Evolutionary conservation across 495 filamentous ascomycete species (phyloP).

Genomic region (Trichoderma orchidacearum): DNA sequence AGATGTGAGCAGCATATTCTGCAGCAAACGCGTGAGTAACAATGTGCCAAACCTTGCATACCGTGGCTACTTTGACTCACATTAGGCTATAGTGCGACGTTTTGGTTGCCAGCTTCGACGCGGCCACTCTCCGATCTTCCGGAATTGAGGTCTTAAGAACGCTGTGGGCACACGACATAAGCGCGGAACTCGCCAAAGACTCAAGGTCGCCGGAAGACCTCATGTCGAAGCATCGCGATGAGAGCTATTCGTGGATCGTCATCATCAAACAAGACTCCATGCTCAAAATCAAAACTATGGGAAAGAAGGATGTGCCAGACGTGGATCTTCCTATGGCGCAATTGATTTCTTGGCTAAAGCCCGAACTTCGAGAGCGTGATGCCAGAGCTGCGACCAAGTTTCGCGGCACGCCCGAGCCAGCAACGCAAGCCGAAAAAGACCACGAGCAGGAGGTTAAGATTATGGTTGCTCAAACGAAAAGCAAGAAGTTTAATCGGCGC

Average conservation of each 20-base stretch:
- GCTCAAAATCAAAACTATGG: conserved; percentile 63
- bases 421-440: conserved; percentile 20
- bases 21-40: conserved; percentile 43
- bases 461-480: conserved; percentile 62
- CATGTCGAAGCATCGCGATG: conserved; percentile 51
- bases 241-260: conserved; percentile 76
- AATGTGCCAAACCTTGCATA: too few relatives aligned
- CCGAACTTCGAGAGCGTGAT: conserved; percentile 69
- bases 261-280: conserved; percentile 68
- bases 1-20: conserved; percentile 42
- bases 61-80: conserved; percentile 6
- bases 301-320: conserved; percentile 58
- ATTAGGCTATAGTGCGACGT: conserved; percentile 53
- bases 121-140: conserved; percentile 58
- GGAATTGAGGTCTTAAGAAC: conserved; percentile 63
- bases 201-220: conserved; percentile 64
- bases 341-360: conserved; percentile 66
- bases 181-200: conserved; percentile 77
- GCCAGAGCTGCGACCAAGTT: conserved; percentile 43
- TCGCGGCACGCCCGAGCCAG: conserved; percentile 9
- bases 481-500: conserved; percentile 79
- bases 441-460: conserved; percentile 67
- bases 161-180: conserved; percentile 74
- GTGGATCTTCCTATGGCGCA: conserved; percentile 62
- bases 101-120: conserved; percentile 75